Base-by-base conservation (phyloP, 106 monocot species). In the Platanthera zijinensis region DNA sequence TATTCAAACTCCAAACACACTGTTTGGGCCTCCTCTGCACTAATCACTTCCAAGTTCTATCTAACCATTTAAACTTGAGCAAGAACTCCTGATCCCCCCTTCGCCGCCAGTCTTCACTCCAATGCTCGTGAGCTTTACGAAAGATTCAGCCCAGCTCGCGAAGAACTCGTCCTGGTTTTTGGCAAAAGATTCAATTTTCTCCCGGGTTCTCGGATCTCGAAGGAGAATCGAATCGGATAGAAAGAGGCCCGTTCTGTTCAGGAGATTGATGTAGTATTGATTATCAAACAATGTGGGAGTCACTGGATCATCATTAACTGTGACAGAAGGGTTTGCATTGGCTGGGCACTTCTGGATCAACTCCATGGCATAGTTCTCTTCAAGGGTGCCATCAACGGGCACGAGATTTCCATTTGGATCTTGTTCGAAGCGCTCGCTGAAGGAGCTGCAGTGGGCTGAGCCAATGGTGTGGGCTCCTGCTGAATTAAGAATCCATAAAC, bases 51-150 rank as follows among this genome's bases (percentile, higher is more conserved):
- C 39, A 39, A 39, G 3, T 39, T 39, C 39, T 1, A 39, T 39
- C 39, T 39, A 53, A 14, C 53, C 53, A 53, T 53, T 53, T 53
- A 53, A 8, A 8, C 53, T 53, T 11, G 61, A 61, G 28, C 77
- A 77, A 51, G 81, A 75, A 12, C 10, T 17, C 13, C 84, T 48
- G 22, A 95, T 81, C 79, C 89, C 95, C 17, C 95, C 92, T 30
- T 90, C 78, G 2, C 63, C 71, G 12, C 84, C 92, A 4, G 90
- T 92, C 82, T 86, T 95, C 28, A 88, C 95, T 8, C 75, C 90
- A 75, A 92, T 25, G 73, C 71, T 69, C 1, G 85, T 63, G 30
- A 95, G 81, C 78, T 59, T 88, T 68, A 90, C 72, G 62, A 92
- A 95, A 5, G 95, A 92, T 57, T 82, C 80, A 14, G 50, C 84